phyloP scores from a whole-genome alignment of 768 basidiomycete genomes.

The Pisolithus tinctorius region DNA sequence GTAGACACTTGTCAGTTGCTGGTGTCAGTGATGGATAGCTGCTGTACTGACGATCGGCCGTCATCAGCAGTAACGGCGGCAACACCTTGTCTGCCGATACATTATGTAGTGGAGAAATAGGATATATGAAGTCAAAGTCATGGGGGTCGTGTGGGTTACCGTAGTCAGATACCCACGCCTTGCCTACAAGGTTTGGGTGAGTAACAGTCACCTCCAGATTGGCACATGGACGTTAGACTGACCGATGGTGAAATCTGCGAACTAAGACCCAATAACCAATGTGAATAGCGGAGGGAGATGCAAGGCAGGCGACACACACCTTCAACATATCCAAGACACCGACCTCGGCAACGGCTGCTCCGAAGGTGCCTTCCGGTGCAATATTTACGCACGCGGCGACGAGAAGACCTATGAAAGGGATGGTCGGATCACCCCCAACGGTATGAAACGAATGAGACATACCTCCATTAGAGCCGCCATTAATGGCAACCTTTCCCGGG shows the following conservation, averaged over 20 bases:
- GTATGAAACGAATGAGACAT: constrained; percentile 9
- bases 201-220: constrained; percentile 2
- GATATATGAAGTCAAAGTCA: constrained; percentile 81
- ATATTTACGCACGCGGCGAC: constrained; percentile 83
- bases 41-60: constrained; percentile 67
- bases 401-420: constrained; percentile 47
- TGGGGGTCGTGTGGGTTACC: constrained; percentile 67
- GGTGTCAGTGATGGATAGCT: background rate
- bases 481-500: constrained; percentile 65
- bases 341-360: constrained; percentile 76
- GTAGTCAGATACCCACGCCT: constrained; percentile 75
- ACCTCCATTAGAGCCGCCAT: constrained; percentile 82
- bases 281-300: background rate
- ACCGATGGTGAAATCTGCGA: constrained; percentile 74
- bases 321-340: constrained; percentile 78
- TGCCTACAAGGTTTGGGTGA: constrained; percentile 33
- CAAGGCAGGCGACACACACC: constrained; percentile 29
- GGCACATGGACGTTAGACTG: constrained; percentile 6
- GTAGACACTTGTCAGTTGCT: background rate
- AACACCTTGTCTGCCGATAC: constrained; percentile 51
- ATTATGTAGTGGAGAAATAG: constrained; percentile 77
- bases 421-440: background rate
- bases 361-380: constrained; percentile 67
- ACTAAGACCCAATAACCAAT: constrained; percentile 33
- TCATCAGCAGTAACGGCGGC: constrained; percentile 69